Percentiles rank a stretch among this genome's conserved stretches.
These are phyloP conservation scores for Olyra latifolia DNA, from an alignment of 176 grass and related monocot genomes.

Conservation along the genomic window DNA sequence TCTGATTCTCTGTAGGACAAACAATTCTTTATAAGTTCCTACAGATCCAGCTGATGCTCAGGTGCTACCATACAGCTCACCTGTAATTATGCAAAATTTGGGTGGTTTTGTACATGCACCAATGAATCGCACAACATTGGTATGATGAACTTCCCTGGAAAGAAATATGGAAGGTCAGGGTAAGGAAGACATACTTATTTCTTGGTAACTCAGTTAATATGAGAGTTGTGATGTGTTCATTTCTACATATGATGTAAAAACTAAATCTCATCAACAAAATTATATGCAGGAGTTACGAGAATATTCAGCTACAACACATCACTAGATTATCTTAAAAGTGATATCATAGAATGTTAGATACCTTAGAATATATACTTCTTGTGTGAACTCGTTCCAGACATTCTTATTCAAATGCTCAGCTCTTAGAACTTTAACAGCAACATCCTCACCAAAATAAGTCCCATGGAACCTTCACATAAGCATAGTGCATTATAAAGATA, in stretches of 20 bases:
- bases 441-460: constrained; percentile 88
- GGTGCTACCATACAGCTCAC: constrained; percentile 45
- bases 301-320: constrained; percentile 23
- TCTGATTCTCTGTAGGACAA: background rate
- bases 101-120: constrained; percentile 92
- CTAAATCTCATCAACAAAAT: background rate
- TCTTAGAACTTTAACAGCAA: constrained; percentile 95
- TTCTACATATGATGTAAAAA: background rate
- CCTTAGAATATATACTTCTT: constrained; percentile 99
- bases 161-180: constrained; percentile 28
- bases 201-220: background rate
- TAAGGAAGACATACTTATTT: constrained; percentile 20
- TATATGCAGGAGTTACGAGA: background rate
- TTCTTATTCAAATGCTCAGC: constrained; percentile 87
- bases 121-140: constrained; percentile 96
- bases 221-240: constrained; percentile 10
- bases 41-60: constrained; percentile 27
- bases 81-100: constrained; percentile 91
- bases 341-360: constrained; percentile 42
- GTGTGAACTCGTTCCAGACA: constrained; percentile 78
- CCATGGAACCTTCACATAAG: constrained; percentile 82
- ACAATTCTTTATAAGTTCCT: constrained; percentile 13
- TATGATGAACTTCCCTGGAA: constrained; percentile 94
- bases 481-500: constrained; percentile 1
- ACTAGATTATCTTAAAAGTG: constrained; percentile 13